phyloP scores from a whole-genome alignment of 495 filamentous ascomycete species.

The Xylaria longipes region DNA sequence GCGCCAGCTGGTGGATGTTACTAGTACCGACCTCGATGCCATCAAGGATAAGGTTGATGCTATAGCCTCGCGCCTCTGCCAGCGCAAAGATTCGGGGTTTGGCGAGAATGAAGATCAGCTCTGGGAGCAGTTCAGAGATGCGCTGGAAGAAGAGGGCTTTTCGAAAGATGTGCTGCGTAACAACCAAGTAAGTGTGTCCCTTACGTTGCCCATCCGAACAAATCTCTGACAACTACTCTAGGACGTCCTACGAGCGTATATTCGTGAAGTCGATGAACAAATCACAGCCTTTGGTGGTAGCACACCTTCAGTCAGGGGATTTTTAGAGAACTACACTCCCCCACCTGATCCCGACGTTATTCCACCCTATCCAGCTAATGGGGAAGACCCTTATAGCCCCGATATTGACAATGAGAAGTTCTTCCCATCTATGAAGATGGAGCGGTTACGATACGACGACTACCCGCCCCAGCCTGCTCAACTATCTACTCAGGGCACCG shows the following conservation, averaged over 20 bases:
- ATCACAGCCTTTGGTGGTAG: conserved; percentile 39
- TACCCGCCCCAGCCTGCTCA: conserved; percentile 17
- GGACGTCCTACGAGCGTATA: conserved; percentile 62
- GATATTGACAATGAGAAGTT: conserved; percentile 50
- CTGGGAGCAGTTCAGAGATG: conserved; percentile 61
- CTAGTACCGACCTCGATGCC: conserved; percentile 40
- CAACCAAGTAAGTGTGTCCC: conserved; percentile 51
- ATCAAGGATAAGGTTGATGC: conserved; percentile 60
- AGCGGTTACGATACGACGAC: conserved; percentile 40
- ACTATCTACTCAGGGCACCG: conserved; percentile 24
- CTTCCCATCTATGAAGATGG: conserved; percentile 47
- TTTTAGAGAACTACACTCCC: conserved; percentile 41
- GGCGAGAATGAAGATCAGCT: conserved; percentile 53
- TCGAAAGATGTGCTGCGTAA: conserved; percentile 54
- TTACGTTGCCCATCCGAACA: conserved; percentile 23
- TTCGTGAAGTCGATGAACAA: conserved; percentile 57
- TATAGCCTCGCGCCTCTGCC: conserved; percentile 54
- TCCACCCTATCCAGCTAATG: conserved; percentile 36
- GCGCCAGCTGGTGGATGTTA: conserved; percentile 38
- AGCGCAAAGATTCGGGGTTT: conserved; percentile 45
- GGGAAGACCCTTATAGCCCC: conserved; percentile 33
- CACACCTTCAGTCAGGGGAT: conserved; percentile 50
- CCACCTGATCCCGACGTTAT: conserved; percentile 24
- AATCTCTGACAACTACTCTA: conserved; percentile 37
- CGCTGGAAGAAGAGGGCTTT: conserved; percentile 60